These are phyloP conservation scores for Epichloe uncinata DNA, from an alignment of 2,329 filamentous ascomycete species.

Conservation along the genomic window DNA sequence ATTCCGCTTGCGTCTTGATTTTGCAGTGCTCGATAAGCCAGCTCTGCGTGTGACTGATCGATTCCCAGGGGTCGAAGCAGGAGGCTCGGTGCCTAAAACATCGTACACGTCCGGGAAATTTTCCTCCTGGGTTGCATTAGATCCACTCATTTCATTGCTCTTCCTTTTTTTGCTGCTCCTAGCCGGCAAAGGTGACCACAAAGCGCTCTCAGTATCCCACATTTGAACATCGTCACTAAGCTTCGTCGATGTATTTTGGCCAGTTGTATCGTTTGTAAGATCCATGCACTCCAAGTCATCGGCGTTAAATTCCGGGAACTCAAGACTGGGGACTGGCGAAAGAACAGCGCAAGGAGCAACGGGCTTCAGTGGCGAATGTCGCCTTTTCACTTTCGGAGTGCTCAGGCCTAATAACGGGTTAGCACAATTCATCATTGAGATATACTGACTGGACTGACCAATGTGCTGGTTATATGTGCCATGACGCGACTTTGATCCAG, in stretches of 20 bases:
- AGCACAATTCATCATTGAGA: neutral
- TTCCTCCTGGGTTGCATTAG: conserved; percentile 24
- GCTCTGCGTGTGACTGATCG: conserved; percentile 12
- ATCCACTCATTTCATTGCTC: conserved; percentile 31
- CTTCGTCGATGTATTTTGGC: conserved; percentile 21
- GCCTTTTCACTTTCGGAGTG: conserved; percentile 11
- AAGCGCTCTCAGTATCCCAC: conserved; percentile 30
- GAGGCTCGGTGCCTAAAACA: conserved; percentile 28
- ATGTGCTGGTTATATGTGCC: conserved; percentile 4
- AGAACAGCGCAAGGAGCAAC: conserved; percentile 7
- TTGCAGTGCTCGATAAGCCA: conserved; percentile 9
- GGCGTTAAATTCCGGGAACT: conserved; percentile 22
- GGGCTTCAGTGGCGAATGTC: conserved; percentile 16
- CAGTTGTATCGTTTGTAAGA: conserved; percentile 23
- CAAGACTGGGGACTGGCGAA: conserved; percentile 14
- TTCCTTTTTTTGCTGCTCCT: conserved; percentile 37
- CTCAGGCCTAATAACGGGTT: neutral
- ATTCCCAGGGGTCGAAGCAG: conserved; percentile 20
- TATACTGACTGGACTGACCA: conserved; percentile 2
- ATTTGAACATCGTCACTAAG: conserved; percentile 25
- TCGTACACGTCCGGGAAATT: conserved; percentile 43
- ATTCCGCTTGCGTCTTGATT: conserved; percentile 9
- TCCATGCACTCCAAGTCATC: conserved; percentile 27
- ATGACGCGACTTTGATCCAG: conserved; percentile 8
- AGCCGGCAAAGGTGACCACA: conserved; percentile 23